Evolutionary conservation across 768 basidiomycete genomes (phyloP).

Genomic region (Aureoboletus auriporus): DNA sequence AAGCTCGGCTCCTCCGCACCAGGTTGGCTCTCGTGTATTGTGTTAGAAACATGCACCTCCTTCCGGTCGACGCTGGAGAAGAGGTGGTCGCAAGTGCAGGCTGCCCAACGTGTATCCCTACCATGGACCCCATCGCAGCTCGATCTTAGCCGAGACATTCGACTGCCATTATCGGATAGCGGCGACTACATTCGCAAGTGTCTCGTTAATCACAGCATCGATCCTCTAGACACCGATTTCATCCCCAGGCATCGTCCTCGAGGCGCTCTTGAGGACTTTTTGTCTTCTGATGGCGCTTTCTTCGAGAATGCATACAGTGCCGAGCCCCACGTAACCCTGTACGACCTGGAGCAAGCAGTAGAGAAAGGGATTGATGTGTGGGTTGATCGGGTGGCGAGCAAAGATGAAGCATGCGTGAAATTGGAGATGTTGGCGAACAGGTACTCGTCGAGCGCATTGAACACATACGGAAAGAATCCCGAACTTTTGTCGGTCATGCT

Average conservation of each 20-base stretch:
- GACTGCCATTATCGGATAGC: conserved; percentile 30
- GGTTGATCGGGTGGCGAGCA: conserved; percentile 18
- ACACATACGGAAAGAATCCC: conserved; percentile 30
- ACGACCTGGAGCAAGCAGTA: conserved; percentile 37
- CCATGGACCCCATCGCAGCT: conserved; percentile 30
- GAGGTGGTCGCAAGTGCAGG: conserved; percentile 35
- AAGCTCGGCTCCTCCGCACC: conserved; percentile 29
- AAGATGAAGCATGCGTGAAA: conserved; percentile 9
- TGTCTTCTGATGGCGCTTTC: conserved; percentile 6
- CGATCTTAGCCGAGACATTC: conserved; percentile 28
- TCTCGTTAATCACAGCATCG: neutral
- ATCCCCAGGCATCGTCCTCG: neutral
- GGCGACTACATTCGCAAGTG: conserved; percentile 24
- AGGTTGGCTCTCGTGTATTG: conserved; percentile 7
- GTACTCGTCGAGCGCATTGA: conserved; percentile 25
- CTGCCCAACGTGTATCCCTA: conserved; percentile 20
- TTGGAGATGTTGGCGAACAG: conserved; percentile 19
- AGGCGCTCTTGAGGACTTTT: conserved; percentile 15
- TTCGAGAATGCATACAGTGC: conserved; percentile 2
- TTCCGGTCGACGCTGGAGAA: conserved; percentile 21
- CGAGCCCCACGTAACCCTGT: conserved; percentile 19
- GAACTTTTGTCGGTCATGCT: conserved; percentile 42
- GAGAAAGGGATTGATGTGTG: conserved; percentile 31
- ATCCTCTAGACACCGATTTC: neutral
- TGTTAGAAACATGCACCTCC: conserved; percentile 4